A percentile compares a stretch with the other conserved stretches of the same genome.
Conservation (phyloP, 1,139 yeast genomes). For the Magnusiomyces sp. region DNA sequence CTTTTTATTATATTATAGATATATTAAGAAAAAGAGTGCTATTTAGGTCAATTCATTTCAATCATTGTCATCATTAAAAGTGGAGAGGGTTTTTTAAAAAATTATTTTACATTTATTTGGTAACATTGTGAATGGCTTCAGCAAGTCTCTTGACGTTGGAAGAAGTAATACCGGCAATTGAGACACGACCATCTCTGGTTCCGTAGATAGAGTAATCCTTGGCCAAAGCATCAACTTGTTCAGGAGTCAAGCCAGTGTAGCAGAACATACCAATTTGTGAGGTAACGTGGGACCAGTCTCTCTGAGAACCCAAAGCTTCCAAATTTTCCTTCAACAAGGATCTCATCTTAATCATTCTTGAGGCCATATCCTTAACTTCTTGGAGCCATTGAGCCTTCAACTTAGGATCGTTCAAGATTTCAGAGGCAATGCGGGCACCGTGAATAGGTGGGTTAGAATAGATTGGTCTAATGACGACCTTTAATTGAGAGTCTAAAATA, state of each 20-base stretch:
- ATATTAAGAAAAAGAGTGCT: not conserved
- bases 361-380: conserved; percentile 71
- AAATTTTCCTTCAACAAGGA: conserved; percentile 38
- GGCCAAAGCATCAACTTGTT: conserved; percentile 75
- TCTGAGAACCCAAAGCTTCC: conserved; percentile 48
- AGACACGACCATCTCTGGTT: conserved; percentile 71
- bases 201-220: conserved; percentile 69
- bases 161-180: conserved; percentile 87
- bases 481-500: conserved; percentile 66
- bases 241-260: conserved; percentile 68
- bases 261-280: conserved; percentile 96
- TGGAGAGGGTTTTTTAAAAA: too few relatives aligned
- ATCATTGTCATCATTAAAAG: too few relatives aligned
- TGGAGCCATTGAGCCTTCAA: conserved; percentile 66
- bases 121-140: conserved; percentile 49
- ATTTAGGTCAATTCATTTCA: not conserved
- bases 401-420: conserved; percentile 53
- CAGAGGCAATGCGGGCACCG: conserved; percentile 82
- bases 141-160: conserved; percentile 75
- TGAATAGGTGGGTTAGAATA: conserved; percentile 93
- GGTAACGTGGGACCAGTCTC: conserved; percentile 79
- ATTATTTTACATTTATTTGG: conserved; percentile 11
- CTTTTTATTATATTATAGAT: not conserved
- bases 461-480: conserved; percentile 73
- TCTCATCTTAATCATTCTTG: conserved; percentile 71